Base-by-base conservation (phyloP, 179 eudicot genomes). In the Beta lomatogona region DNA sequence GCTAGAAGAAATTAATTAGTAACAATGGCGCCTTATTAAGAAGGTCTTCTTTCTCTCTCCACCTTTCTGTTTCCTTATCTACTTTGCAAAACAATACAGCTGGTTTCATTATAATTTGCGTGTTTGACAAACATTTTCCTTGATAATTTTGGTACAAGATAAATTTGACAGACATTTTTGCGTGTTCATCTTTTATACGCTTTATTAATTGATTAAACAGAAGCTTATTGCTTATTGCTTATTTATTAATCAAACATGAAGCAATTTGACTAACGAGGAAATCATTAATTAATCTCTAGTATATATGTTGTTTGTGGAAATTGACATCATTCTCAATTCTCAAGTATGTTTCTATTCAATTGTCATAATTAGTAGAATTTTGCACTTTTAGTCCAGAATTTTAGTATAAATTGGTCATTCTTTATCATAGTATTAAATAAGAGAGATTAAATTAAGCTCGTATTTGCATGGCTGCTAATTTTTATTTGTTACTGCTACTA, bases 1-100 rank as follows among this genome's bases (percentile, higher is more conserved):
- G n/a, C n/a, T n/a, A 25, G 1, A 25, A 25, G 75, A 54, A 75
- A 68, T 59, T 36, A 48, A 5, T 48, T 48, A 70, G 15, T 55
- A 63, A 72, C 78, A 80, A 80, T 80, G 78, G 77, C 82, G 72
- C 22, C 21, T 73, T 48, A 25, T 54, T 53, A 52, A 73, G 77
- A 52, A 73, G 77, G 77, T 73, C 10, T 13, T 52, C 52, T 13
- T 72, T 72, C 58, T 21, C 52, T 48, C 52, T 70, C 22, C 53
- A 25, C 52, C 4, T 3, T 41, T 44, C 60, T 65, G 71, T 8
- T 21, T 73, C 21, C 1, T 25, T 48, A 45, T 22, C 14, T 18
- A 31, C 28, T 16, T 19, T 48, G 58, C 46, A 70, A 18, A 18
- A 48, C 76, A 79, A 18, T 13, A 60, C 82, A 79, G 78, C 78